Evolutionary conservation across 179 eudicot genomes (phyloP).

Genomic region (Silene coronaria): DNA sequence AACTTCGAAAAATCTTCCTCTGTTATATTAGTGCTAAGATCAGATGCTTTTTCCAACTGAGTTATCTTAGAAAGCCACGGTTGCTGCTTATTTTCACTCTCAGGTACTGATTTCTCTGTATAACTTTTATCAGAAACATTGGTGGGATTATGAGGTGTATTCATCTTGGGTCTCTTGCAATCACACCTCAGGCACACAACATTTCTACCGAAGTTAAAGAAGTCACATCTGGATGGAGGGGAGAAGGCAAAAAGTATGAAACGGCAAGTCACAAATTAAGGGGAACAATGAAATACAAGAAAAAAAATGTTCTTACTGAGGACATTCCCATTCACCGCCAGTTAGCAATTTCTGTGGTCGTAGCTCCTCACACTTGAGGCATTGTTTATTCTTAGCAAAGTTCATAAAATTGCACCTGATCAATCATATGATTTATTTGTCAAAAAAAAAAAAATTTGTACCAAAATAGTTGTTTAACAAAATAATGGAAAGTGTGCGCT

Average conservation of each 20-base stretch:
- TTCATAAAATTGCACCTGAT: slow-evolving; percentile 85
- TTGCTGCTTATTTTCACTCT: slow-evolving; percentile 42
- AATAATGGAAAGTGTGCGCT: background rate
- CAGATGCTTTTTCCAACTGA: slow-evolving; percentile 37
- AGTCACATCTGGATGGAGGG: slow-evolving; percentile 49
- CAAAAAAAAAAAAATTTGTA: background rate
- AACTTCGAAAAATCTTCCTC: slow-evolving; percentile 45
- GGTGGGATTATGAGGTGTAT: slow-evolving; percentile 19
- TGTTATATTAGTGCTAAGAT: slow-evolving; percentile 25
- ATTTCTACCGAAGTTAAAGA: slow-evolving; percentile 67
- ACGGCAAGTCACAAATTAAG: background rate
- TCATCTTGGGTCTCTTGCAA: slow-evolving; percentile 50
- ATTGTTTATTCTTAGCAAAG: slow-evolving; percentile 63
- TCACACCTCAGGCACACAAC: slow-evolving; percentile 67
- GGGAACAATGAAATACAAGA: slow-evolving; percentile 11
- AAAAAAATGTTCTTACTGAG: slow-evolving; percentile 55
- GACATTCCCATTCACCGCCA: slow-evolving; percentile 94
- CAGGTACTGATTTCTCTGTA: slow-evolving; percentile 27
- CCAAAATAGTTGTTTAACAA: background rate
- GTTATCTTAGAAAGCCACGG: slow-evolving; percentile 50
- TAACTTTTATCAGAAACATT: slow-evolving; percentile 17
- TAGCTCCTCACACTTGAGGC: slow-evolving; percentile 69
- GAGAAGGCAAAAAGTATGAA: background rate
- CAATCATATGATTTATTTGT: slow-evolving; percentile 16
- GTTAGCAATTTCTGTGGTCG: slow-evolving; percentile 59